Percentiles rank a stretch among this genome's conserved stretches.
Evolutionary conservation across 176 grass and related monocot genomes (phyloP).

Genomic region (Aegilops umbellulata): DNA sequence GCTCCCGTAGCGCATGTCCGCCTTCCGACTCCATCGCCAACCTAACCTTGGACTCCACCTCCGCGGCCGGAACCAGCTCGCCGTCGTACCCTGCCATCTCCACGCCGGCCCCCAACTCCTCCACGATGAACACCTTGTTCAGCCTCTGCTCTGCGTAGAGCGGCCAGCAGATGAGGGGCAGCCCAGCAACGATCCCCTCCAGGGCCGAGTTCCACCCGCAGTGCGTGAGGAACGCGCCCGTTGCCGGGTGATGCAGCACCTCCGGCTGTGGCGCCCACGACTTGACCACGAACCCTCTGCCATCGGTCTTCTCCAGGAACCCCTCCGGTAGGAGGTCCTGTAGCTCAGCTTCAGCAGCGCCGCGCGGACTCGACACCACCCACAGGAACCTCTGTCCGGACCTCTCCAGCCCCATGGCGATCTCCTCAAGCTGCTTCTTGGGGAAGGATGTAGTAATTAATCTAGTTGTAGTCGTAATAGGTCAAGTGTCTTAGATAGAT

Average conservation of each 20-base stretch:
- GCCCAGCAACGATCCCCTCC: slow-evolving; percentile 51
- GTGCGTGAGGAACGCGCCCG: slow-evolving; percentile 60
- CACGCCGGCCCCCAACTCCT: slow-evolving; percentile 39
- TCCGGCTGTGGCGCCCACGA: slow-evolving; percentile 58
- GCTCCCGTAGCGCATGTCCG: slow-evolving; percentile 14
- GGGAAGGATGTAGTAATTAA: too few relatives aligned
- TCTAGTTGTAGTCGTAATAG: too few relatives aligned
- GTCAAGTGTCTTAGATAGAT: too few relatives aligned
- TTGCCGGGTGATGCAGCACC: slow-evolving; percentile 41
- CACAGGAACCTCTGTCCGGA: slow-evolving; percentile 53
- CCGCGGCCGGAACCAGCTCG: slow-evolving; percentile 26
- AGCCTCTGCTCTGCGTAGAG: slow-evolving; percentile 74
- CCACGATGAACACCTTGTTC: slow-evolving; percentile 64
- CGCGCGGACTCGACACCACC: slow-evolving; percentile 31
- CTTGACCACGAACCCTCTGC: slow-evolving; percentile 37
- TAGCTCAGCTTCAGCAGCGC: not conserved
- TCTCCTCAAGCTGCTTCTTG: slow-evolving; percentile 42
- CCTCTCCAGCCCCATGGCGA: slow-evolving; percentile 45
- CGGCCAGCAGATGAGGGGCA: slow-evolving; percentile 72
- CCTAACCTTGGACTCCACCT: slow-evolving; percentile 40
- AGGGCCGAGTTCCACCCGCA: slow-evolving; percentile 74
- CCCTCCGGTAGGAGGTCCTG: slow-evolving; percentile 4
- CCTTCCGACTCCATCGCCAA: slow-evolving; percentile 40
- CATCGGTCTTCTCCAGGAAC: slow-evolving; percentile 43
- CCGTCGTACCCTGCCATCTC: slow-evolving; percentile 37